Base-by-base conservation (phyloP, 1,139 yeast species). In the Martiniozyma asiatica region DNA sequence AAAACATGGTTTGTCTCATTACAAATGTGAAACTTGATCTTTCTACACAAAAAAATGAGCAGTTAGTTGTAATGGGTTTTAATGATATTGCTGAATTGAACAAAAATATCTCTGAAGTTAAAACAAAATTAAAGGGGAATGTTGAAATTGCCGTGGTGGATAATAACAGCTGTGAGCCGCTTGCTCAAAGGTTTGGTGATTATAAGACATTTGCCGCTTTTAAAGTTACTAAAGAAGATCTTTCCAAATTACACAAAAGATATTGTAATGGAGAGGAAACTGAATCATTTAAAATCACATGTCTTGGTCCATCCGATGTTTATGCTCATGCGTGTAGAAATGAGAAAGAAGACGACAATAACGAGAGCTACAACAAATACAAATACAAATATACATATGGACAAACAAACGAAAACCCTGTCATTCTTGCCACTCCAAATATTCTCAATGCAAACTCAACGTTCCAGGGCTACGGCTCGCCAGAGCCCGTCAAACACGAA, bases 1-100 rank as follows among this genome's bases (percentile, higher is more conserved):
- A 40, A 14, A 33, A 37, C 12, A 27, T 35, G 10, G 9, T 44
- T 8, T 41, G 42, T 8, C 20, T 45, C 4, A 34, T 47, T 4
- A 43, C 52, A 6, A 42, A 41, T 10, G 19, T 41, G 20, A 35
- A 29, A 20, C 10, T 41, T 11, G 22, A 25, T 2, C 19, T 34
- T 3, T 14, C n/a, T 22, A 26, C 22, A 13, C 14, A 20, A 8
- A 23, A 29, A 6, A 11, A 22, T 8, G 20, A 15, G 5, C 25
- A 30, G 17, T 15, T 48, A 8, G 24, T 43, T n/a, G 33, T 44
- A 3, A 25, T 44, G 24, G 45, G 44, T 2, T 35, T 38, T 1
- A 36, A 39, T n/a, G 32, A 41, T 8, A 29, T 44, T 3, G 33
- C 25, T 6, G 22, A 20, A 6, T 32, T 44, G 8, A 38, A 43